phyloP scores from a whole-genome alignment of 306 rosid species.

The Corylus americana region DNA sequence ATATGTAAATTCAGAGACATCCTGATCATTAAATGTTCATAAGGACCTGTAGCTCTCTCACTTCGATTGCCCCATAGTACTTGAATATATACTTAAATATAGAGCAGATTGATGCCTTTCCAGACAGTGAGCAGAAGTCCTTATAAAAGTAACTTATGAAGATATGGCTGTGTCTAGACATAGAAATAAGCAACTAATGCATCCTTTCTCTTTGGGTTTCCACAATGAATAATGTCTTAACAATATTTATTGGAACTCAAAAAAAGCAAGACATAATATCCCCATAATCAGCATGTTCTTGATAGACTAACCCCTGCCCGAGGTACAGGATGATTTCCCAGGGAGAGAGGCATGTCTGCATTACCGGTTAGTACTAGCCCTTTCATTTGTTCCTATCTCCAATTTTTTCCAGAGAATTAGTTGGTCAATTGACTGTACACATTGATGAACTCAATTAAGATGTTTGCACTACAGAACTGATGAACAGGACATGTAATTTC shows the following conservation, averaged over 20 bases:
- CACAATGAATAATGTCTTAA: not conserved
- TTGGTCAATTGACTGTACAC: not conserved
- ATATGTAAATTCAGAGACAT: not conserved
- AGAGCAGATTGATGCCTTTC: not conserved
- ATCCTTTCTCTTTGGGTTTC: not conserved
- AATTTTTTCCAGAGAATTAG: not conserved
- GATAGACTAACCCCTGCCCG: not conserved
- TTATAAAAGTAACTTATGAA: not conserved
- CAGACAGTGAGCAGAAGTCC: not conserved
- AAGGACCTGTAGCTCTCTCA: not conserved
- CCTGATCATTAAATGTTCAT: not conserved
- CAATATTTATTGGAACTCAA: not conserved
- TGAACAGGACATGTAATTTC: not conserved
- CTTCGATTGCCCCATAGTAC: not conserved
- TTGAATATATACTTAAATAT: not conserved
- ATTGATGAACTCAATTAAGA: not conserved
- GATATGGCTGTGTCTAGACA: not conserved
- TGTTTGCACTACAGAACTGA: not conserved
- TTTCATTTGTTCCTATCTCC: not conserved
- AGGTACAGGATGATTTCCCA: not conserved
- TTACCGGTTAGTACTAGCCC: not conserved
- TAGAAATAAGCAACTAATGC: not conserved
- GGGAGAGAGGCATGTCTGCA: not conserved
- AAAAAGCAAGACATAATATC: not conserved
- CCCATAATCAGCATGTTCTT: not conserved